Conservation (phyloP, 148 eudicot species). For the Rheum nobile region DNA sequence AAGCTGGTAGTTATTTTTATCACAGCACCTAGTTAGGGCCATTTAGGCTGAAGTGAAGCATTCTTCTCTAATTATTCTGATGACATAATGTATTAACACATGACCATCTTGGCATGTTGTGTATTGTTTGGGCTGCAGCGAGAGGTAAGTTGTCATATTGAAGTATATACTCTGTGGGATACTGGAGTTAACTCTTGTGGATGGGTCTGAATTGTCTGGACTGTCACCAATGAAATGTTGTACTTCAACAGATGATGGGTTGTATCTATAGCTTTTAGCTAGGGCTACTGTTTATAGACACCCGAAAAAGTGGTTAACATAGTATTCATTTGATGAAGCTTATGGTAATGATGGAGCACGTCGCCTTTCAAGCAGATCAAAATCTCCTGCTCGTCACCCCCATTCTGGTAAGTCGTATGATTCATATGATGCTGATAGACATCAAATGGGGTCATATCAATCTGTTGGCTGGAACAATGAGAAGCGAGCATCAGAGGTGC, state of each 20-base stretch:
- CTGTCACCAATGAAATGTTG: conserved; percentile 39
- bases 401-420: conserved; percentile 46
- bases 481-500: conserved; percentile 45
- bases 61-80: conserved; percentile 6
- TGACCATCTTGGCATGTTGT: conserved; percentile 25
- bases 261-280: conserved; percentile 44
- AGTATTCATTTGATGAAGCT: conserved; percentile 92
- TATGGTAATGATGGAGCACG: conserved; percentile 85
- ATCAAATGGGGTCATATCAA: conserved; percentile 38
- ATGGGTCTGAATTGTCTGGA: conserved; percentile 61
- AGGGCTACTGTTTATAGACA: conserved; percentile 49
- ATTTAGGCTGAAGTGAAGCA: conserved; percentile 7
- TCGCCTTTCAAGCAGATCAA: conserved; percentile 72
- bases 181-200: conserved; percentile 66
- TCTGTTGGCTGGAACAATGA: conserved; percentile 63
- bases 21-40: conserved; percentile 6
- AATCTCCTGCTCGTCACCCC: conserved; percentile 68
- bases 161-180: conserved; percentile 66
- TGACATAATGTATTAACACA: conserved; percentile 1
- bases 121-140: conserved; percentile 72
- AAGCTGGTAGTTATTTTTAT: conserved; percentile 18
- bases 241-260: conserved; percentile 42
- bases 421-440: conserved; percentile 51
- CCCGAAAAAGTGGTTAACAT: conserved; percentile 63
- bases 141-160: conserved; percentile 98